Evolutionary conservation across 2,329 filamentous ascomycete species (phyloP), one percentile per base, ranked within the genome.

Genomic region (Microcyclospora tardicrescens): DNA sequence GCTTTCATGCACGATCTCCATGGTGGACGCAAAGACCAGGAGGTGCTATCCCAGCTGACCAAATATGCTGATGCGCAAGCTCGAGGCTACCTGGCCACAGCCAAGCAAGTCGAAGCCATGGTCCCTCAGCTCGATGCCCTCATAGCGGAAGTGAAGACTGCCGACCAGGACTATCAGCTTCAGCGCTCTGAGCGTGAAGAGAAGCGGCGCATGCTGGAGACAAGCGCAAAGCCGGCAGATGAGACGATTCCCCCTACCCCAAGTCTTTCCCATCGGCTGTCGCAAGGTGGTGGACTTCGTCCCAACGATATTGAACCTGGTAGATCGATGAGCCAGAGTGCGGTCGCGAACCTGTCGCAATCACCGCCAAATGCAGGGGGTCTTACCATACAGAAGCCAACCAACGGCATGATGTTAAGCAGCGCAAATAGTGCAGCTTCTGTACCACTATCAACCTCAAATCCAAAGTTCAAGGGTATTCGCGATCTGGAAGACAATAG

Each of bases 1-100:
- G 94, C 85, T 11, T 98, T 96, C 57, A 93, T 98, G 84, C 89
- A 96, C 55, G 91, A 98, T 65, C 71, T 98, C n/a, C 91, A 96
- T 46, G 91, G 91, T 24, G 91, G 91, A n/a, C 80, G 91, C 45
- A 98, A 96, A 59, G 91, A 98, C 54, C 91, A 96, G 56, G 91
- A 98, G 59, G 84, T 98, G 4, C 64, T 98, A 24, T 96, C 89
- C 1, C 84, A 95, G 56, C 70, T 98, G 27, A 98, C 91, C 2
- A 89, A 81, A 57, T 98, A 87, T 58, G 93, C 93, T 9, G 86
- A 93, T 57, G 77, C 81, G 2, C 91, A 98, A 57, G 84, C 91
- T 12, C 80, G 76, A 52, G 79, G 75, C 42, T 96, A 93, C 54
- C 67, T 96, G 37, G 67, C 73, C 1, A 81, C 87, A 0, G 81